Conservation (phyloP, 225 moss, liverwort and hornwort species). For the Straminergon stramineum region DNA sequence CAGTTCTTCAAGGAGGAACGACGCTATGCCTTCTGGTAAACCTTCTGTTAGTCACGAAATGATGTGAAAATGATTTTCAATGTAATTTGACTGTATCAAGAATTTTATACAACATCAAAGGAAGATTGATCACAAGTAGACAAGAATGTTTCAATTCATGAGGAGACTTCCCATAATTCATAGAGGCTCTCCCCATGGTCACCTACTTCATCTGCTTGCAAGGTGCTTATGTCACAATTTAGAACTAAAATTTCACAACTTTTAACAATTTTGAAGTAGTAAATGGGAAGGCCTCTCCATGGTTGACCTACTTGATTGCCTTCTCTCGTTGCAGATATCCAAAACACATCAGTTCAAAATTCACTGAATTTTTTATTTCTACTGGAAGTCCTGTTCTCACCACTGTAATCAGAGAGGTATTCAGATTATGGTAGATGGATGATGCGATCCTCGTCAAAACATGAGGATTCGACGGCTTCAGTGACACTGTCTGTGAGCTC, state of each 20-base stretch:
- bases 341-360: neutral
- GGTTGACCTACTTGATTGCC: neutral
- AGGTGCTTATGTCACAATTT: neutral
- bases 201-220: neutral
- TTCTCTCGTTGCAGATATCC: neutral
- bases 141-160: neutral
- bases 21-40: conserved; percentile 8
- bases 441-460: neutral
- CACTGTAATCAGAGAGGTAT: neutral
- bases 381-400: neutral
- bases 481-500: neutral
- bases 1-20: neutral
- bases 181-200: neutral
- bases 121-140: neutral
- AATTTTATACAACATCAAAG: neutral
- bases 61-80: neutral
- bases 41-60: neutral
- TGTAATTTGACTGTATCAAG: neutral
- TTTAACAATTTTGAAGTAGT: neutral
- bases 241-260: neutral
- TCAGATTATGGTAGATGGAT: neutral
- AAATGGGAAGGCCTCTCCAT: neutral
- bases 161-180: neutral
- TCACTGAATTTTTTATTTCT: neutral
- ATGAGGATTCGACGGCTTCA: neutral